Conservation (phyloP, 1,139 yeast genomes). For the Taphrina sp. region DNA sequence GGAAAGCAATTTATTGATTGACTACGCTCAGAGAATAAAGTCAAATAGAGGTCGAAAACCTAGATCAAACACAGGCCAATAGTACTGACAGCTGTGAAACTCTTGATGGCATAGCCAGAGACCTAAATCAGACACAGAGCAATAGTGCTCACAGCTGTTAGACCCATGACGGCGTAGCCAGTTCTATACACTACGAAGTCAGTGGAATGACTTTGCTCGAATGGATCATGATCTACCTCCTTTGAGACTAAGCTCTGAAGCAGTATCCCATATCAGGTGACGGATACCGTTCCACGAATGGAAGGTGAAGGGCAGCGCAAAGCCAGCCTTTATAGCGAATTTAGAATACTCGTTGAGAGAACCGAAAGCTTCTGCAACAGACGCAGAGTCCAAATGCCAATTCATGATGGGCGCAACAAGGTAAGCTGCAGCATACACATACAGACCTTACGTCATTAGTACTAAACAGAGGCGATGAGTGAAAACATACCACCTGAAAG, state of each 20-base stretch:
- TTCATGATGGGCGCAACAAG: slow-evolving; percentile 70
- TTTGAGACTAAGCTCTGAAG: slow-evolving; percentile 28
- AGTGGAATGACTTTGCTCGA: slow-evolving; percentile 71
- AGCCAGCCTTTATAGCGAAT: slow-evolving; percentile 62
- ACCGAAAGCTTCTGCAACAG: slow-evolving; percentile 52
- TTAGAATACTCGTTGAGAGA: slow-evolving; percentile 63
- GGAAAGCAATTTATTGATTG: too few species aligned
- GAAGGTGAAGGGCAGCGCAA: slow-evolving; percentile 81
- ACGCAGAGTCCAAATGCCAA: slow-evolving; percentile 57
- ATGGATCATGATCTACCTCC: slow-evolving; percentile 59
- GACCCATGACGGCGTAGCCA: slow-evolving; percentile 78
- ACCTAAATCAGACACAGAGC: slow-evolving; percentile 45
- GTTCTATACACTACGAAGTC: slow-evolving; percentile 83
- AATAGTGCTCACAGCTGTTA: slow-evolving; percentile 65
- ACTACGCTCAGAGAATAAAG: too few species aligned
- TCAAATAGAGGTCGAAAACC: too few species aligned
- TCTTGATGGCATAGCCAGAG: too few species aligned
- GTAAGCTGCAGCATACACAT: slow-evolving; percentile 70
- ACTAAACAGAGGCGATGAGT: slow-evolving; percentile 39
- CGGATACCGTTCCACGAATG: slow-evolving; percentile 84
- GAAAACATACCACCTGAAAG: slow-evolving; percentile 58
- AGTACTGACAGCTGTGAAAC: slow-evolving; percentile 5
- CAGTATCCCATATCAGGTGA: slow-evolving; percentile 57
- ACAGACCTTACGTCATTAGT: slow-evolving; percentile 46
- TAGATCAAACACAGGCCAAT: slow-evolving; percentile 8